Evolutionary conservation across 2,329 filamentous ascomycete genomes (phyloP).

Genomic region (Penicillium sp.): DNA sequence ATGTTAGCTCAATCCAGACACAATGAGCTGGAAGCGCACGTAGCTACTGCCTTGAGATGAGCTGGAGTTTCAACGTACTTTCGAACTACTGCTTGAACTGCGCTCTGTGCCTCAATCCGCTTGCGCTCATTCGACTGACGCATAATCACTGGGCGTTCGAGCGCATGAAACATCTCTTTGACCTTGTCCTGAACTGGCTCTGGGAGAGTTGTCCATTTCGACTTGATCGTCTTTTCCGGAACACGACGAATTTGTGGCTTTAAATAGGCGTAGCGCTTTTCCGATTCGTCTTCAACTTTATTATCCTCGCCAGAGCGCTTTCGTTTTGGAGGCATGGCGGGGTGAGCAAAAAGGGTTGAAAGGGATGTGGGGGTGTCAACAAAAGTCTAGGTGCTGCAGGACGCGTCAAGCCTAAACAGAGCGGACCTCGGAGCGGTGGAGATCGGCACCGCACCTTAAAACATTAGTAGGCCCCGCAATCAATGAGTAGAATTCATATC

Average conservation of each 20-base stretch:
- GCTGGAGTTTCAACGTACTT: slow-evolving; percentile 31
- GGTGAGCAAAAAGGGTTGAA: background rate
- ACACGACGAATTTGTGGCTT: slow-evolving; percentile 43
- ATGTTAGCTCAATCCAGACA: background rate
- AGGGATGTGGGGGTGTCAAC: slow-evolving; percentile 2
- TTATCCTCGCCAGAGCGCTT: slow-evolving; percentile 27
- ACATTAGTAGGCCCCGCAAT: background rate
- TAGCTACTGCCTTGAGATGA: background rate
- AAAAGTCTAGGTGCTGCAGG: background rate
- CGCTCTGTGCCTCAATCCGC: slow-evolving; percentile 43
- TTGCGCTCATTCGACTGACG: slow-evolving; percentile 44
- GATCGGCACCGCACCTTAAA: background rate
- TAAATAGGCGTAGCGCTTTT: slow-evolving; percentile 39
- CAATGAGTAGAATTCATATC: background rate
- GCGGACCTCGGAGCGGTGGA: slow-evolving; percentile 3
- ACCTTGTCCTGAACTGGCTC: slow-evolving; percentile 45
- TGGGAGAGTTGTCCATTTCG: slow-evolving; percentile 47
- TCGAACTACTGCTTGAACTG: slow-evolving; percentile 42
- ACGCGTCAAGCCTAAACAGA: slow-evolving; percentile 23
- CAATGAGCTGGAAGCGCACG: background rate
- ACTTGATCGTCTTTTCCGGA: slow-evolving; percentile 44
- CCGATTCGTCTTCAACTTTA: slow-evolving; percentile 15
- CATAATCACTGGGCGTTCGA: slow-evolving; percentile 46
- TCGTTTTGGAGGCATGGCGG: slow-evolving; percentile 27
- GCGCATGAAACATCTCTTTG: slow-evolving; percentile 40